Conservation (phyloP, 164 flowering plant genomes). For the Magnolia officinalis region DNA sequence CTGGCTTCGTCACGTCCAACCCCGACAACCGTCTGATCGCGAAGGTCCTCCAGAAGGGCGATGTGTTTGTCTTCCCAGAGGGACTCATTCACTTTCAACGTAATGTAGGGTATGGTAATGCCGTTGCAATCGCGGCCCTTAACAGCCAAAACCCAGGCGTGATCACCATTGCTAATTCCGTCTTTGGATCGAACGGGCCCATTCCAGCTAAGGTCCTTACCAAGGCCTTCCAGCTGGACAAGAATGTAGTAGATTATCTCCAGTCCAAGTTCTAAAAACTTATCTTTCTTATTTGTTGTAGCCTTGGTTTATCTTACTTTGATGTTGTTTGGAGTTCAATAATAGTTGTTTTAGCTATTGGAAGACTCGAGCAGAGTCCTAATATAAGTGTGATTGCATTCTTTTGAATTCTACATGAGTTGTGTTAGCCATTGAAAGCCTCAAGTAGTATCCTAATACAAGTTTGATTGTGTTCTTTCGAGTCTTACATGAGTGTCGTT, state of each 20-base stretch:
- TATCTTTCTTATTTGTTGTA: too few relatives aligned
- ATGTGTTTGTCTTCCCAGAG: background rate
- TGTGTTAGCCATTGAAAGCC: background rate
- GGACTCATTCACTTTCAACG: constrained; percentile 6
- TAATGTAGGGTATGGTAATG: background rate
- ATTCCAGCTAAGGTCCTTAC: constrained; percentile 1
- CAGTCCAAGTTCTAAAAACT: constrained; percentile 3
- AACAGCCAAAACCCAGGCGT: background rate
- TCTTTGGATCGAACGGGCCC: constrained; percentile 1
- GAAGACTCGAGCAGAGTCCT: background rate
- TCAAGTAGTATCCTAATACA: too few relatives aligned
- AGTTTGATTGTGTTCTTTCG: too few relatives aligned
- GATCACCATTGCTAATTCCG: constrained; percentile 7
- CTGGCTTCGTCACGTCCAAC: background rate
- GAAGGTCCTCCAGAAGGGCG: background rate
- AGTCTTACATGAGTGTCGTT: too few relatives aligned
- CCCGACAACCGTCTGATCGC: background rate
- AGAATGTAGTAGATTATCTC: constrained; percentile 10
- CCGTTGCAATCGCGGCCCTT: background rate
- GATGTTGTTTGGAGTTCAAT: too few relatives aligned
- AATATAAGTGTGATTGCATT: too few relatives aligned
- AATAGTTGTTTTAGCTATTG: background rate
- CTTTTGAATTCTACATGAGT: background rate
- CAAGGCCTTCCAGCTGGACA: constrained; percentile 5
- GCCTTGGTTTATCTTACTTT: too few relatives aligned